Evolutionary conservation across 208 protist genomes (phyloP), one percentile per base, ranked within the genome.

Genomic region (Crithidia expoeki): DNA sequence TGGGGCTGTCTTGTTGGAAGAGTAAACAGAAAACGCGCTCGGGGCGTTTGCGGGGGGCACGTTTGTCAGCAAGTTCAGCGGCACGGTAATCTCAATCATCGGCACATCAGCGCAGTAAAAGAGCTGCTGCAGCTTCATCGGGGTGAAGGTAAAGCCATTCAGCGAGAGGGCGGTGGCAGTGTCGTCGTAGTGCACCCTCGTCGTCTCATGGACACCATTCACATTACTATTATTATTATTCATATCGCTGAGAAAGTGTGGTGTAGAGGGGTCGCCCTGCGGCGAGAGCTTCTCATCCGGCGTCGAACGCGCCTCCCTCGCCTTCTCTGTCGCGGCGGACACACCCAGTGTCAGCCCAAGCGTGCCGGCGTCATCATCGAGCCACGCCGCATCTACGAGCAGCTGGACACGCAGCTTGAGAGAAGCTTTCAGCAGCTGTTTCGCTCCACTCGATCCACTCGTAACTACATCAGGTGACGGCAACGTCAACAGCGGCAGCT

Each of bases 111-210:
- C 60, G 56, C 70, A 68, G 55, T 68, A 32, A n/a, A 68, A 53
- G 36, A 74, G 60, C 23, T 64, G 42, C 32, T 44, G 52, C 30
- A 68, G 46, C 17, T 51, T 16, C 50, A 75, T 69, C 21, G 70
- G 70, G 25, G 70, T 75, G 42, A 75, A 75, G 32, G 40, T 64
- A 27, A 75, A 75, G 33, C 36, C 52, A 27, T 46, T 47, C n/a
- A 69, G n/a, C 30, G 70, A 63, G 4, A 75, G 52, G 9, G 70
- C 40, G 14, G 38, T 25, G 25, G 51, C 32, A 14, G 55, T 71
- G 52, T 60, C 40, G 14, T 50, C 27, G 56, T 36, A 57, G 44
- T 3, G 25, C 25, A 62, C 65, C 14, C n/a, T 7, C 17, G 51
- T 32, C 17, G 17, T 28, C 23, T 38, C 36, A 10, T 9, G 10